A percentile compares a stretch with the other conserved stretches of the same genome.
These are phyloP conservation scores for Aegilops tauschii DNA, from an alignment of 176 grass and related monocot species.

Conservation along the genomic window DNA sequence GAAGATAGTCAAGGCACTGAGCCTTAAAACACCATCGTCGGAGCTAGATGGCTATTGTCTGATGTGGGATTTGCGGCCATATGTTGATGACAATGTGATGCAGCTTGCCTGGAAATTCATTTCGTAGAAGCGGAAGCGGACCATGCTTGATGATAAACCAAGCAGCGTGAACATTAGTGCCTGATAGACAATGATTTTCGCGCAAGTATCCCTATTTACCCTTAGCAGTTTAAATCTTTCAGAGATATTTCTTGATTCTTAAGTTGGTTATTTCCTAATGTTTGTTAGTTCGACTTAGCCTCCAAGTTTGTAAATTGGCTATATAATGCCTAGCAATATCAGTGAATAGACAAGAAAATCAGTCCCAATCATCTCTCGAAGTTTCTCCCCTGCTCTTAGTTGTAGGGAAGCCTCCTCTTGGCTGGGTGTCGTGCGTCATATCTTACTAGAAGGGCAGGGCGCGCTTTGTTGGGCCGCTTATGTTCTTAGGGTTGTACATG, in stretches of 20 bases:
- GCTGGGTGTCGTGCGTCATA: neutral
- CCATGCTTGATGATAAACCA: no score
- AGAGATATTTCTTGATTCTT: neutral
- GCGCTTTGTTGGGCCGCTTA: no score
- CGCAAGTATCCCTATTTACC: neutral
- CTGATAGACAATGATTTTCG: neutral
- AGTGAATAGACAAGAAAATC: neutral
- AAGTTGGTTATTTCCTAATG: neutral
- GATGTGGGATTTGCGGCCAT: constrained; percentile 73
- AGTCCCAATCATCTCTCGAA: neutral
- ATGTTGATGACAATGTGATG: constrained; percentile 44
- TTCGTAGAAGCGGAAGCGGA: constrained; percentile 14
- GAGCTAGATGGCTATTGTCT: constrained; percentile 66
- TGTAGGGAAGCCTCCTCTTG: neutral
- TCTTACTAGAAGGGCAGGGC: no score
- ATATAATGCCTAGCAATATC: neutral
- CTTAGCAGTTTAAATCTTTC: neutral
- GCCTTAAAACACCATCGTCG: constrained; percentile 36
- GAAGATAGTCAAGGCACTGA: constrained; percentile 51
- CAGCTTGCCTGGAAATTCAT: constrained; percentile 44
- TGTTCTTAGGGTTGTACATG: no score
- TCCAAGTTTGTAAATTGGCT: neutral
- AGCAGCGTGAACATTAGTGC: neutral
- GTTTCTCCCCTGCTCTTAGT: no score
- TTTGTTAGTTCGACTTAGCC: neutral